These are phyloP conservation scores for Fomitopsis betulina DNA, from an alignment of 1,284 basidiomycete species.

Conservation along the genomic window DNA sequence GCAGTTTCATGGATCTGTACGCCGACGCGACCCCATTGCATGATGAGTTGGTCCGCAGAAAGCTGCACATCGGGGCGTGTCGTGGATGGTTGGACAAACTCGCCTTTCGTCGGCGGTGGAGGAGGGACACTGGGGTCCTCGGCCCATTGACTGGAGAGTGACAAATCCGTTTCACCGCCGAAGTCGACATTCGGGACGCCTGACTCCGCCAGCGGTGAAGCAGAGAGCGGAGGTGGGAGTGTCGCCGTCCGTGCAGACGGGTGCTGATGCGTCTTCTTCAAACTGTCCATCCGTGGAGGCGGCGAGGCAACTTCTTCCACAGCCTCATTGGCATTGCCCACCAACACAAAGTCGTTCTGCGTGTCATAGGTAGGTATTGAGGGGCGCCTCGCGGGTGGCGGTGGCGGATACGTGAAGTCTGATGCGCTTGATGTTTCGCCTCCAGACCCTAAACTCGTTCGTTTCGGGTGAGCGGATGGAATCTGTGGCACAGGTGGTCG, in stretches of 20 bases:
- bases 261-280: conserved; percentile 1
- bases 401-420: conserved; percentile 22
- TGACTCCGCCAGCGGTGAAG: conserved; percentile 22
- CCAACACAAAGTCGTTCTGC: conserved; percentile 24
- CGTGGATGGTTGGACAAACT: conserved; percentile 6
- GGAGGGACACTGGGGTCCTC: conserved; percentile 38
- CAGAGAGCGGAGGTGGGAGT: conserved; percentile 25
- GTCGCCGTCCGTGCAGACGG: conserved; percentile 31
- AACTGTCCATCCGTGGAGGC: conserved; percentile 29
- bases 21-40: conserved; percentile 71
- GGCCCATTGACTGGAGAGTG: conserved; percentile 37
- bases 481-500: conserved; percentile 9
- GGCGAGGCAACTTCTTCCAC: conserved; percentile 36
- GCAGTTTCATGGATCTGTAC: conserved; percentile 71
- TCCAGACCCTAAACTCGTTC: neutral
- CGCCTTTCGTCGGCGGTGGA: conserved; percentile 11
- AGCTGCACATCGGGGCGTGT: conserved; percentile 29
- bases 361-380: conserved; percentile 35
- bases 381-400: conserved; percentile 29
- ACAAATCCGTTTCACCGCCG: conserved; percentile 34
- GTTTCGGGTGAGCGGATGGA: conserved; percentile 6
- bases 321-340: conserved; percentile 11
- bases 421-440: conserved; percentile 7
- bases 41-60: conserved; percentile 60
- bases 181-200: conserved; percentile 30